Evolutionary conservation across 257 asterid species (phyloP).

Genomic region (Solanum microdontum): DNA sequence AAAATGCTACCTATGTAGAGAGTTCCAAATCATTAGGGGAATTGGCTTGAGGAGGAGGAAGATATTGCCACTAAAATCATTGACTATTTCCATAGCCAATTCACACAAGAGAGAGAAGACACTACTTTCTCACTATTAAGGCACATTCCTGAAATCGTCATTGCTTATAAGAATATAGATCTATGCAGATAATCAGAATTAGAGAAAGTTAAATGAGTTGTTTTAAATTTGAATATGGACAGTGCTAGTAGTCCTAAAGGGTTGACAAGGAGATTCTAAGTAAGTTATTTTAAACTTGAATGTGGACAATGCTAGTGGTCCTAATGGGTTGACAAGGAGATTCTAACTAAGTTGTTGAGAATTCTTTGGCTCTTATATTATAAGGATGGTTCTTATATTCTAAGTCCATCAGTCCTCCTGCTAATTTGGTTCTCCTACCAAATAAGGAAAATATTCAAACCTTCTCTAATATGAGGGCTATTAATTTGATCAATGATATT

Average conservation of each 20-base stretch:
- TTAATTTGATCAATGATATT: no score
- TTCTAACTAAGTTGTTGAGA: not conserved
- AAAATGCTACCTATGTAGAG: not conserved
- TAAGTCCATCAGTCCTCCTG: no score
- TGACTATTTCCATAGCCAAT: not conserved
- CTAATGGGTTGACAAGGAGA: not conserved
- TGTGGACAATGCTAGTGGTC: not conserved
- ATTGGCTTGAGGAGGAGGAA: no score
- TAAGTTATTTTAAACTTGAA: not conserved
- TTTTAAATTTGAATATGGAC: not conserved
- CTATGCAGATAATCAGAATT: no score
- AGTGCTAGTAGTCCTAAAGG: not conserved
- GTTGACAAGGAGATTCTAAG: not conserved
- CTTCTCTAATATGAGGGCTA: not conserved
- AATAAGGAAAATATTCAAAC: no score
- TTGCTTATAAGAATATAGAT: not conserved
- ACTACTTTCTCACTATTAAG: no score
- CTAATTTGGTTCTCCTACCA: not conserved
- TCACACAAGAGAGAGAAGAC: not conserved
- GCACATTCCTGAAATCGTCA: not conserved
- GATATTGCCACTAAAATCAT: not conserved
- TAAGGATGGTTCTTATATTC: not conserved
- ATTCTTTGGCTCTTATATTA: not conserved
- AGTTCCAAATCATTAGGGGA: not conserved
- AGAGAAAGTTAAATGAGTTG: not conserved